phyloP scores from a whole-genome alignment of 108 stramenopile genomes.

The Fistulifera pelliculosa region DNA sequence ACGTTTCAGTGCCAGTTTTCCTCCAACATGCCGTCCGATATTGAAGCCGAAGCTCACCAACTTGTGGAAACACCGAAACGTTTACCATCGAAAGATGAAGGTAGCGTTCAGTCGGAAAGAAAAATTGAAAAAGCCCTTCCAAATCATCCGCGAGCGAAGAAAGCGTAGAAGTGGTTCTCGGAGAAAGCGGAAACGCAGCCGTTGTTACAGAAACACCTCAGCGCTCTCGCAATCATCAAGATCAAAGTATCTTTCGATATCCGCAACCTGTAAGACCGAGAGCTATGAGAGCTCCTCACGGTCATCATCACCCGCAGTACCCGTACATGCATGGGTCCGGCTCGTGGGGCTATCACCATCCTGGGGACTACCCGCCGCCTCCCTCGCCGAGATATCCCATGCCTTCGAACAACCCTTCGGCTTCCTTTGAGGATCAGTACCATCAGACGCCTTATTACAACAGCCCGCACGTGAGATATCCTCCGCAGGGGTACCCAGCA shows the following conservation, averaged over 20 bases:
- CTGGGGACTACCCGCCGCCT: conserved; percentile 13
- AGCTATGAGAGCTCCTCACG: conserved; percentile 21
- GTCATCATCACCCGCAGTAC: conserved; percentile 5
- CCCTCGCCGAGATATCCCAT: conserved; percentile 20
- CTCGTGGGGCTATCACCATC: conserved; percentile 30
- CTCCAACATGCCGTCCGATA: too few relatives aligned
- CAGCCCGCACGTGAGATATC: conserved; percentile 47
- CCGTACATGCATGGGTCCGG: conserved; percentile 20
- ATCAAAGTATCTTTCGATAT: conserved; percentile 32
- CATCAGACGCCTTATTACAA: conserved; percentile 24
- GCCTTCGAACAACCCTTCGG: conserved; percentile 22
- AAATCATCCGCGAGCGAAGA: conserved; percentile 8
- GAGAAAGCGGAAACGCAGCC: conserved; percentile 17
- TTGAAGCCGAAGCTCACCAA: too few relatives aligned
- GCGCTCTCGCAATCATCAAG: conserved; percentile 7
- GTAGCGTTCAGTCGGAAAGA: too few relatives aligned
- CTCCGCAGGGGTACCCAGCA: conserved; percentile 23
- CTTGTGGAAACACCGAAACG: too few relatives aligned
- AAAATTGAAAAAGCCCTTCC: too few relatives aligned
- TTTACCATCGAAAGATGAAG: too few relatives aligned
- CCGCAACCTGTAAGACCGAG: conserved; percentile 34
- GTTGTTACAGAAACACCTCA: conserved; percentile 13
- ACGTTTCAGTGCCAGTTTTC: too few relatives aligned
- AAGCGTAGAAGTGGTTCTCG: conserved; percentile 43
- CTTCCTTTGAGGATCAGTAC: conserved; percentile 39